phyloP scores from a whole-genome alignment of 2,329 filamentous ascomycete species.

The Penicillium sp. region DNA sequence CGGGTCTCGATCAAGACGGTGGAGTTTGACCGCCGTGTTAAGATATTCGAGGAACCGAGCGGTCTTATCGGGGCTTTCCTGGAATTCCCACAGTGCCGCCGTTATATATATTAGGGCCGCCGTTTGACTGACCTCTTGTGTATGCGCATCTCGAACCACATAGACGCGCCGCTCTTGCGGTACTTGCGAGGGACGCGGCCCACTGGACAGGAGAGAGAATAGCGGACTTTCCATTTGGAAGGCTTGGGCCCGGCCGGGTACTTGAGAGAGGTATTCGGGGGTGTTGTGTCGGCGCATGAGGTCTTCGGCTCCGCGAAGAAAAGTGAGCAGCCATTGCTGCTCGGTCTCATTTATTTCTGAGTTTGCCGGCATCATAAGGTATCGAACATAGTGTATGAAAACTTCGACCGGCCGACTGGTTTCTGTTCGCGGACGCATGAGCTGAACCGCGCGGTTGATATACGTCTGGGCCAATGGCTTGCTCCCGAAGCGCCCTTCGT shows the following conservation, averaged over 20 bases:
- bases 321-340: constrained; percentile 32
- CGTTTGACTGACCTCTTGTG: constrained; percentile 37
- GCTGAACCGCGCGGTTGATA: constrained; percentile 32
- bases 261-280: constrained; percentile 25
- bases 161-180: constrained; percentile 36
- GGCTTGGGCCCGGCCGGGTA: constrained; percentile 29
- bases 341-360: constrained; percentile 17
- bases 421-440: constrained; percentile 31
- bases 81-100: constrained; percentile 36
- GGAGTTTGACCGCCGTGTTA: constrained; percentile 24
- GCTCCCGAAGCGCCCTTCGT: constrained; percentile 40
- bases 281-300: constrained; percentile 34
- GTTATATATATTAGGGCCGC: constrained; percentile 41
- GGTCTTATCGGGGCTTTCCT: constrained; percentile 30
- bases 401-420: constrained; percentile 25
- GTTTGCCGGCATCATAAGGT: constrained; percentile 27
- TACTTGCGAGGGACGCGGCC: constrained; percentile 39
- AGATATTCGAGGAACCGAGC: constrained; percentile 34
- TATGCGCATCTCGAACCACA: constrained; percentile 33
- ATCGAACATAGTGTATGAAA: constrained; percentile 37
- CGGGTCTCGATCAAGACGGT: constrained; percentile 34
- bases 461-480: constrained; percentile 27
- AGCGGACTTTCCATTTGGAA: constrained; percentile 40
- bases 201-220: constrained; percentile 41
- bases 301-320: constrained; percentile 36